These are phyloP conservation scores for Austroboletus festivus DNA, from an alignment of 768 basidiomycete species.

Conservation along the genomic window DNA sequence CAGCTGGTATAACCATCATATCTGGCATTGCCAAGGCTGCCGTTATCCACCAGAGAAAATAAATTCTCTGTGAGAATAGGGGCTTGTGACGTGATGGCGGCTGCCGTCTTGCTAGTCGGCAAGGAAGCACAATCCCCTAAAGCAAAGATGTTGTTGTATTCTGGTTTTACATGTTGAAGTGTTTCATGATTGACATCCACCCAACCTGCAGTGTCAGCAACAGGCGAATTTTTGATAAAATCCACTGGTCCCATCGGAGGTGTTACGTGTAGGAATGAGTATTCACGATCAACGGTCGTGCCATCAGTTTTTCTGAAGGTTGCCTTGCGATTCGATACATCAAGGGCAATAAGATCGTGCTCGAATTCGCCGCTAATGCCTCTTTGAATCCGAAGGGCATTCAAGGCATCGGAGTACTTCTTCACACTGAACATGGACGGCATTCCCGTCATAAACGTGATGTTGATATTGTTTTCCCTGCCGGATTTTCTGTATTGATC, in stretches of 20 bases:
- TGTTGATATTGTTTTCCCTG: conserved; percentile 52
- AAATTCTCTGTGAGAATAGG: conserved; percentile 91
- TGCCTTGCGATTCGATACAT: conserved; percentile 68
- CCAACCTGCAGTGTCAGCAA: conserved; percentile 84
- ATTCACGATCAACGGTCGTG: conserved; percentile 66
- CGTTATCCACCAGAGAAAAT: conserved; percentile 69
- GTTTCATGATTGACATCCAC: conserved; percentile 82
- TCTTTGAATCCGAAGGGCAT: conserved; percentile 72
- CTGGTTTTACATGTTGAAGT: conserved; percentile 78
- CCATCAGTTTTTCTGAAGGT: conserved; percentile 82
- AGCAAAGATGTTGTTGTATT: conserved; percentile 79
- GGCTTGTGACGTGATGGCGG: conserved; percentile 87
- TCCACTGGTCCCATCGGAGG: conserved; percentile 93
- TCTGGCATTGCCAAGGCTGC: conserved; percentile 59
- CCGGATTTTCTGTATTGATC: conserved; percentile 67
- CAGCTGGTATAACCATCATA: conserved; percentile 93
- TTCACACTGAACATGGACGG: conserved; percentile 96
- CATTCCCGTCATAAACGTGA: conserved; percentile 88
- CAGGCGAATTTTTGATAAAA: conserved; percentile 71
- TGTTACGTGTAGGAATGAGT: conserved; percentile 78
- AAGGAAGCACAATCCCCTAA: conserved; percentile 90
- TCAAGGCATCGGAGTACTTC: conserved; percentile 88
- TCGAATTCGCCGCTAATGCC: conserved; percentile 79
- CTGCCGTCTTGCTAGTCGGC: conserved; percentile 95
- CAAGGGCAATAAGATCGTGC: conserved; percentile 78